Evolutionary conservation across 2,329 filamentous ascomycete genomes (phyloP).

Genomic region (Diplodia sapinea): DNA sequence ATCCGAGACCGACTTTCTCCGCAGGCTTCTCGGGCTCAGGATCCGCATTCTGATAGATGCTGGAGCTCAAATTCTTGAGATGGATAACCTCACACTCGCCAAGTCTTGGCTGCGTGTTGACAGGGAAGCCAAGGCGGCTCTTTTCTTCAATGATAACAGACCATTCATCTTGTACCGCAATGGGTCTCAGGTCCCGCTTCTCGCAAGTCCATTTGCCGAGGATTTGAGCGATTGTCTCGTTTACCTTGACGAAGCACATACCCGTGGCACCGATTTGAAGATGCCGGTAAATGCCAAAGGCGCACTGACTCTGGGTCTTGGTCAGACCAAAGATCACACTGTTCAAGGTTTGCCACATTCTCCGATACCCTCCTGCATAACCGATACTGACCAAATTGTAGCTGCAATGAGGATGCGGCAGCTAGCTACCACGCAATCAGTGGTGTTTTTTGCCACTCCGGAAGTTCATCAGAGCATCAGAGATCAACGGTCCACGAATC

Average conservation of each 20-base stretch:
- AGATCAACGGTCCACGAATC: constrained; percentile 49
- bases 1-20: constrained; percentile 55
- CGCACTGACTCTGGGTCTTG: constrained; percentile 62
- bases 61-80: constrained; percentile 68
- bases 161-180: constrained; percentile 54
- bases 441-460: constrained; percentile 16
- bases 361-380: not conserved
- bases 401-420: constrained; percentile 71
- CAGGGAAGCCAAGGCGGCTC: constrained; percentile 52
- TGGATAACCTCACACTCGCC: constrained; percentile 60
- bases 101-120: constrained; percentile 59
- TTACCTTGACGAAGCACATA: constrained; percentile 67
- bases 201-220: constrained; percentile 62
- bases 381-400: constrained; percentile 38
- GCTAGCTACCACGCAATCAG: constrained; percentile 32
- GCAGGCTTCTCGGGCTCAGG: constrained; percentile 40
- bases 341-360: constrained; percentile 59
- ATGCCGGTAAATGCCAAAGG: constrained; percentile 56
- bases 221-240: constrained; percentile 61
- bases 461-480: constrained; percentile 67
- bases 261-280: constrained; percentile 65
- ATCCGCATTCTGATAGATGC: constrained; percentile 68
- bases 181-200: constrained; percentile 51
- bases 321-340: constrained; percentile 65
- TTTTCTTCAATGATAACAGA: constrained; percentile 61